Base-by-base conservation (phyloP, 1,139 yeast species). In the Scheffersomyces quercinus region DNA sequence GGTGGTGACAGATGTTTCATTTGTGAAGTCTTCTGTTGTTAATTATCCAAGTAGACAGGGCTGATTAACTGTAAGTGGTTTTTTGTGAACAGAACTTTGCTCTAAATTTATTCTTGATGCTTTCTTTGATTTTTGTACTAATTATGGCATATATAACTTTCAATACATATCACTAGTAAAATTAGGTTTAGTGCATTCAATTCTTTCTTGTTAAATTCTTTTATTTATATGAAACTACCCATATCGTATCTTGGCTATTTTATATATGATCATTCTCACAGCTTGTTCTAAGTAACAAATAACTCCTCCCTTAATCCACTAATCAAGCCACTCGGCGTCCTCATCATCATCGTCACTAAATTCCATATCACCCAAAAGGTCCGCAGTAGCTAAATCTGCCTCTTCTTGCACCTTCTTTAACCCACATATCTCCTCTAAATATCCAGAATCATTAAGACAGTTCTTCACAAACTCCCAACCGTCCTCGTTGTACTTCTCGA, bases 391-490 rank as follows among this genome's bases (percentile, higher is more conserved):
- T 43, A 70, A 69, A 44, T 89, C 97, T 0, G 95, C 91, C 43
- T 79, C 81, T 41, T 77, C 66, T 55, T 89, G 96, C 1, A 91
- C 82, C 42, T 80, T 73, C 1, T 81, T 74, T 44, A 93, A 71
- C 0, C 98, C 99, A 52, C 95, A 83, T 1, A 89, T 61, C 35
- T 80, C 81, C 51, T 89, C 97, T 34, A 93, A 73, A 54, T 80
- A 86, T 28, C 69, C 73, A 1, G 83, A 68, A 51, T 87, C 82
- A 48, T 82, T 73, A 38, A 93, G 67, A 14, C 97, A 93, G 11
- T 62, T 61, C 53, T 73, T 73, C 2, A 93, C 85, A 70, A 93
- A 93, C 5, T 79, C 81, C 98, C 98, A 93, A 0, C 90, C 91
- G 0, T 70, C 63, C 2, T 59, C 52, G 13, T 60, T 51, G 66